Evolutionary conservation across 176 grass and related monocot genomes (phyloP), one percentile per base, ranked within the genome.

Genomic region (Oryza longistaminata): DNA sequence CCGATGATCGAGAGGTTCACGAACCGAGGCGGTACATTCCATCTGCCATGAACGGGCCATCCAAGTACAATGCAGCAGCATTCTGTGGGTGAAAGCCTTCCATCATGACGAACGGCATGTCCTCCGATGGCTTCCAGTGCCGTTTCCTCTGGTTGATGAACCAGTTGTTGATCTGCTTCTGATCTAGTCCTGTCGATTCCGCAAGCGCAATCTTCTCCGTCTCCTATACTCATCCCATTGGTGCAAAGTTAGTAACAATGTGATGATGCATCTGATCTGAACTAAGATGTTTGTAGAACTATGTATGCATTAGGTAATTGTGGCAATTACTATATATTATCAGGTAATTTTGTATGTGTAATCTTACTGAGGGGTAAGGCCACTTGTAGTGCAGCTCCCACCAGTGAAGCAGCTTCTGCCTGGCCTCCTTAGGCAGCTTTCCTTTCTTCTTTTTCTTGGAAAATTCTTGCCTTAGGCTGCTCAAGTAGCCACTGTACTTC

Each of bases 361-460:
- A 31, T 31, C 29, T 31, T 93, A 95, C 93, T 42, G 93, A 92
- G 24, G 93, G 93, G 65, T 95, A 95, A 61, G 93, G 93, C 93
- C 93, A 95, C 35, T 92, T 93, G 78, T 95, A 92, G 85, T 95
- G 90, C 55, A 92, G 71, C 71, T 92, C 90, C 93, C 93, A 95
- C 93, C 93, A 95, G 34, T 88, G 86, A 25, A 95, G 88, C 11
- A 95, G 93, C 40, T 95, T 95, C 88, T 84, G 90, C 40, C 93
- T 91, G 55, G 93, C 93, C 74, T 95, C 93, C 86, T 95, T 95
- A 5, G 93, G 93, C 46, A 95, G 82, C 75, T 95, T 95, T 29
- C 93, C 93, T 86, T 95, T 95, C 93, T 95, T 95, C 79, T 92
- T 95, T 40, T 92, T 95, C 90, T 95, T 95, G 10, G 93, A 95